Conservation (phyloP, 805 yeast genomes). For the Saturnispora halmiae region DNA sequence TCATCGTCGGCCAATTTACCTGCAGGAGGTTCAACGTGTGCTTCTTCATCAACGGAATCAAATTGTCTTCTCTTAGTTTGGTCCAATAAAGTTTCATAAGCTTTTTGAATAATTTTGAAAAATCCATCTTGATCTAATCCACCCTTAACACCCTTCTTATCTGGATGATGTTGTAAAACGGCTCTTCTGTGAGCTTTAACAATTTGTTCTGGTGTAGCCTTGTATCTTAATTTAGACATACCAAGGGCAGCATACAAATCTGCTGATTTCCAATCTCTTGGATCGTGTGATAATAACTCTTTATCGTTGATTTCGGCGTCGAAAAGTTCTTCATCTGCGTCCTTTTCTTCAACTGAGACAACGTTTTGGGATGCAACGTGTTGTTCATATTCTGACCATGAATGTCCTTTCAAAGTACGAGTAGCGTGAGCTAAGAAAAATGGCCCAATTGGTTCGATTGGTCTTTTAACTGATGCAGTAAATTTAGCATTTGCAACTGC, state of each 20-base stretch:
- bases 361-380: slow-evolving; percentile 87
- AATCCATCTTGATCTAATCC: slow-evolving; percentile 89
- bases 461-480: slow-evolving; percentile 61
- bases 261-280: slow-evolving; percentile 96
- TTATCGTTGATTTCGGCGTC: slow-evolving; percentile 56
- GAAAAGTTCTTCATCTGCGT: slow-evolving; percentile 53
- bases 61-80: slow-evolving; percentile 81
- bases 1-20: slow-evolving; percentile 38
- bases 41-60: slow-evolving; percentile 89
- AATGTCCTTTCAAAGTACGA: slow-evolving; percentile 91
- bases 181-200: slow-evolving; percentile 95
- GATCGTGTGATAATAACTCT: slow-evolving; percentile 77
- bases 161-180: slow-evolving; percentile 96
- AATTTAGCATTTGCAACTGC: slow-evolving; percentile 36
- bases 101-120: slow-evolving; percentile 96
- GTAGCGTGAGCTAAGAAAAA: slow-evolving; percentile 94
- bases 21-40: slow-evolving; percentile 76
- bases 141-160: slow-evolving; percentile 88
- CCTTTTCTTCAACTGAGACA: slow-evolving; percentile 52
- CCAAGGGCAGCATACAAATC: slow-evolving; percentile 97
- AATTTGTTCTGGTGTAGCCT: slow-evolving; percentile 86
- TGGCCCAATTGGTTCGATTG: slow-evolving; percentile 95
- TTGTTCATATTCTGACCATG: slow-evolving; percentile 96
- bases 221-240: slow-evolving; percentile 80
- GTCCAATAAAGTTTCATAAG: slow-evolving; percentile 83